These are phyloP conservation scores for Ambrosia trifida DNA, from an alignment of 129 eudicot genomes.

Conservation along the genomic window DNA sequence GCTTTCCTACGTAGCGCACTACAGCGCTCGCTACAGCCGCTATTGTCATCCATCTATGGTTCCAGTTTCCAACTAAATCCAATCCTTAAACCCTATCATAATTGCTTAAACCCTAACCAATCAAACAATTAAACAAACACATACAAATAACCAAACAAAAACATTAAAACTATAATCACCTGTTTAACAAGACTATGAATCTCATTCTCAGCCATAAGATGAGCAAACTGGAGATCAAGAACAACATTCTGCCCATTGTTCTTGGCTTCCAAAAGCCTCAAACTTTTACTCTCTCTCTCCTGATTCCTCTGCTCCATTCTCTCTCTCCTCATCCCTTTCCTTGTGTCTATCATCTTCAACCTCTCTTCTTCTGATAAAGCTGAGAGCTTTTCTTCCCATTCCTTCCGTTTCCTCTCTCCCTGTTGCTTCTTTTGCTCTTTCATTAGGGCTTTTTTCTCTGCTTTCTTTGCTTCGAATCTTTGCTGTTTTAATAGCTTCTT, in stretches of 20 bases:
- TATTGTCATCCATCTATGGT: too few relatives aligned
- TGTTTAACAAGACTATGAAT: constrained; percentile 83
- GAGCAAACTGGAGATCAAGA: constrained; percentile 68
- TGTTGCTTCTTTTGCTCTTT: constrained; percentile 66
- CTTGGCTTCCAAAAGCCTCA: constrained; percentile 54
- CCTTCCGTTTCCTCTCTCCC: constrained; percentile 68
- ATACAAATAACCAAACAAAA: not conserved
- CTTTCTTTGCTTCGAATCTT: constrained; percentile 73
- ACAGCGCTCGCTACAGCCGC: too few relatives aligned
- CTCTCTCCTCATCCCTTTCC: constrained; percentile 63
- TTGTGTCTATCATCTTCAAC: constrained; percentile 52
- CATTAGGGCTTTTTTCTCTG: constrained; percentile 71
- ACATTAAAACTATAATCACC: constrained; percentile 33
- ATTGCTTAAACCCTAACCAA: not conserved
- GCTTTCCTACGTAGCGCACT: too few relatives aligned
- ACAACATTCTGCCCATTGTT: constrained; percentile 63
- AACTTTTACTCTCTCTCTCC: constrained; percentile 58
- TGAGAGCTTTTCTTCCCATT: constrained; percentile 77
- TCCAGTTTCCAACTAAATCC: not conserved
- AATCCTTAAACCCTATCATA: constrained; percentile 7
- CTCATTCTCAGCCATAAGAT: constrained; percentile 69
- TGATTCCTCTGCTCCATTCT: constrained; percentile 67
- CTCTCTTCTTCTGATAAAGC: constrained; percentile 62
- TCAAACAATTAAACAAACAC: not conserved
- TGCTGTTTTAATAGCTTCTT: constrained; percentile 83